Evolutionary conservation across 805 yeast genomes (phyloP).

Genomic region (Dipodascus geniculatus): DNA sequence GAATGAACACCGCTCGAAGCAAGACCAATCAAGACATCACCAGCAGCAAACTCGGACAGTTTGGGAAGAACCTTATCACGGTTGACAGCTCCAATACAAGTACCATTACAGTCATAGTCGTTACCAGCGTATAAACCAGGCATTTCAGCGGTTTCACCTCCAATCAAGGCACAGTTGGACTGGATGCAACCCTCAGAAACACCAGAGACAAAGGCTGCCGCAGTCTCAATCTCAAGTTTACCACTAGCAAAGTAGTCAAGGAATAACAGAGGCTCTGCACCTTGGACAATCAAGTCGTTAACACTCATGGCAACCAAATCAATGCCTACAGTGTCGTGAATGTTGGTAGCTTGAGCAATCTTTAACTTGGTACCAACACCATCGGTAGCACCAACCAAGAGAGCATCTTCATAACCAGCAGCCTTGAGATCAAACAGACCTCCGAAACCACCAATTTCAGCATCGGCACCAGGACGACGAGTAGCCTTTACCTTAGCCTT

Average conservation of each 20-base stretch:
- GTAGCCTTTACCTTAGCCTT: conserved; percentile 87
- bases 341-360: conserved; percentile 81
- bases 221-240: conserved; percentile 69
- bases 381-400: conserved; percentile 94
- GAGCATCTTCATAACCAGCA: conserved; percentile 69
- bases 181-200: conserved; percentile 93
- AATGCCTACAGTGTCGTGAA: conserved; percentile 96
- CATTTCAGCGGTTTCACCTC: conserved; percentile 99
- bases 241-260: conserved; percentile 96
- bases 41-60: conserved; percentile 51
- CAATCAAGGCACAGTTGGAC: conserved; percentile 95
- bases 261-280: conserved; percentile 95
- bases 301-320: conserved; percentile 99
- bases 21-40: conserved; percentile 77
- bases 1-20: conserved; percentile 93
- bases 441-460: conserved; percentile 98
- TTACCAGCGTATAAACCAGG: conserved; percentile 96
- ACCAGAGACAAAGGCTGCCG: conserved; percentile 83
- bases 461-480: conserved; percentile 90
- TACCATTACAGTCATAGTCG: conserved; percentile 97
- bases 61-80: conserved; percentile 67
- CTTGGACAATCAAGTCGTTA: conserved; percentile 94
- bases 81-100: conserved; percentile 93
- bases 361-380: conserved; percentile 97
- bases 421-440: conserved; percentile 85